phyloP scores from a whole-genome alignment of 2,329 filamentous ascomycete genomes.

The Talaromyces sp. region DNA sequence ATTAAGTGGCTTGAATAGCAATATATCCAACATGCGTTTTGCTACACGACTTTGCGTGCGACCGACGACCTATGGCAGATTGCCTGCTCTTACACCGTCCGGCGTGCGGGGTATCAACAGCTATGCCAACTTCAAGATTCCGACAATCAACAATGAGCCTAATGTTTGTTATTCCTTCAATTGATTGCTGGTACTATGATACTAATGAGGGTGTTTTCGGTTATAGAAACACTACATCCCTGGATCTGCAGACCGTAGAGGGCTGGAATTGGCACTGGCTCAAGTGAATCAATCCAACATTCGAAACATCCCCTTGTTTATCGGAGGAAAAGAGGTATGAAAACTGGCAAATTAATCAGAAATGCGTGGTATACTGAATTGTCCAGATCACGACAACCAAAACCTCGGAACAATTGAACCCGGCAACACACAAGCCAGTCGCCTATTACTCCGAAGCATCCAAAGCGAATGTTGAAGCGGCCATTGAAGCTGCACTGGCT shows the following conservation, averaged over 20 bases:
- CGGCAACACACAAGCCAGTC: conserved; percentile 73
- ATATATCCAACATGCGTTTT: neutral
- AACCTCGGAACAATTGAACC: conserved; percentile 67
- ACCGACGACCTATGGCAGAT: conserved; percentile 1
- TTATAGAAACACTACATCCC: conserved; percentile 81
- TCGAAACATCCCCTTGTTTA: conserved; percentile 74
- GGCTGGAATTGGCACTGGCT: conserved; percentile 70
- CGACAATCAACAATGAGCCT: conserved; percentile 86
- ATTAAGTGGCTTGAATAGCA: neutral
- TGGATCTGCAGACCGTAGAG: conserved; percentile 73
- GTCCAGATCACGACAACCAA: conserved; percentile 33
- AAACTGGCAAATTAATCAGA: neutral
- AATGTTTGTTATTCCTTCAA: conserved; percentile 63
- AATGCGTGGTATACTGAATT: neutral
- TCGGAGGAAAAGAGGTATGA: conserved; percentile 75
- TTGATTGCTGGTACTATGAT: too few species aligned
- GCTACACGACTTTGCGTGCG: conserved; percentile 1
- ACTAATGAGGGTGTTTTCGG: neutral
- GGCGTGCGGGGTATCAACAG: conserved; percentile 46
- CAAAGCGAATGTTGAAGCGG: conserved; percentile 68
- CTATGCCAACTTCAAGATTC: conserved; percentile 82
- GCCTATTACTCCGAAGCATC: conserved; percentile 84
- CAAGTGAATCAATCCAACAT: conserved; percentile 65
- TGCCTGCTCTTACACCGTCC: neutral
- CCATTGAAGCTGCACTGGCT: conserved; percentile 80